These are phyloP conservation scores for Xerophyta viscosa DNA, from an alignment of 106 monocot species.

Conservation along the genomic window DNA sequence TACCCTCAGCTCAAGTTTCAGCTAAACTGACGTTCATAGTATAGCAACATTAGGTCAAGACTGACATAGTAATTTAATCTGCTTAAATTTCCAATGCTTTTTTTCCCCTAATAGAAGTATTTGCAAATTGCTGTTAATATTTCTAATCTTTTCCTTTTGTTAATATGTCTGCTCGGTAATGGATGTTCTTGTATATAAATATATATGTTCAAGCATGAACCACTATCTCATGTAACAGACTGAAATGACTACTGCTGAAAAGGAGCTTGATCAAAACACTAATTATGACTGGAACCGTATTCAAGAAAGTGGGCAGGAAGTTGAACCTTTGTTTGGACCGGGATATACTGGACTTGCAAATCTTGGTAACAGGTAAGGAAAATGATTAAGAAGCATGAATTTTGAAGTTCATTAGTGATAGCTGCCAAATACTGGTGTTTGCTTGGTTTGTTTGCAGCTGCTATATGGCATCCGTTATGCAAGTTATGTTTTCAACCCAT, in stretches of 20 bases:
- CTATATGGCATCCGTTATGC: slow-evolving; percentile 92
- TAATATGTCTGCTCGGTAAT: too few relatives aligned
- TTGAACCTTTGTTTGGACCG: slow-evolving; percentile 74
- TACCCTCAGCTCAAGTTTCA: too few relatives aligned
- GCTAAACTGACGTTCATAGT: too few relatives aligned
- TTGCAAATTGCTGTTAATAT: too few relatives aligned
- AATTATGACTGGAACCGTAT: slow-evolving; percentile 99
- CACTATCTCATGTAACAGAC: slow-evolving; percentile 58
- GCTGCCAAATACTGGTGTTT: background rate
- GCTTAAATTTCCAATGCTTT: too few relatives aligned
- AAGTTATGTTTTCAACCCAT: slow-evolving; percentile 77
- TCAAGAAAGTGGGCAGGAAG: slow-evolving; percentile 91
- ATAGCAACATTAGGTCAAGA: too few relatives aligned
- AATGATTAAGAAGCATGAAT: background rate
- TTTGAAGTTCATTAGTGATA: background rate
- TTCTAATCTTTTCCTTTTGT: too few relatives aligned
- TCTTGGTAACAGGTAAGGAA: slow-evolving; percentile 86
- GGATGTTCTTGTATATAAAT: too few relatives aligned
- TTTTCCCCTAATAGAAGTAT: too few relatives aligned
- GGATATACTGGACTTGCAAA: slow-evolving; percentile 93
- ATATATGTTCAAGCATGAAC: too few relatives aligned
- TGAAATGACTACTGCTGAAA: slow-evolving; percentile 98
- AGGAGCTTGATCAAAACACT: slow-evolving; percentile 82
- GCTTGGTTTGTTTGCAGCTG: slow-evolving; percentile 47
- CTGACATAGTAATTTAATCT: too few relatives aligned